These are phyloP conservation scores for Paspalum notatum DNA, from an alignment of 176 grass and related monocot species.

Conservation along the genomic window DNA sequence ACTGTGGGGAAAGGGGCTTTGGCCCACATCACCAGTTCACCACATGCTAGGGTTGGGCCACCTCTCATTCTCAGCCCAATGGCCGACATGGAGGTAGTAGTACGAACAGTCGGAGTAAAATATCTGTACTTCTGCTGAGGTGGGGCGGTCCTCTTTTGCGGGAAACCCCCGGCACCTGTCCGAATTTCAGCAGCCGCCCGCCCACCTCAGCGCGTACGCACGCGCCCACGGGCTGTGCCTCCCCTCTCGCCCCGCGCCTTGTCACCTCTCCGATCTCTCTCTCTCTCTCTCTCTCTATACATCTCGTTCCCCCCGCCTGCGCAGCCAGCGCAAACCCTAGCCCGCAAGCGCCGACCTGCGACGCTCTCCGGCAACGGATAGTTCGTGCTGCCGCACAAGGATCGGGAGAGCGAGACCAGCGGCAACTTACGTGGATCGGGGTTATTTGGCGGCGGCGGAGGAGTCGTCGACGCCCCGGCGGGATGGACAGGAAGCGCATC, in stretches of 20 bases:
- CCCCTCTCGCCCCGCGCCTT: slow-evolving; percentile 20
- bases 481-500: slow-evolving; percentile 81
- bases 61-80: neutral
- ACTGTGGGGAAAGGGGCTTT: neutral
- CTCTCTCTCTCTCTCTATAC: slow-evolving; percentile 12
- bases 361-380: slow-evolving; percentile 1
- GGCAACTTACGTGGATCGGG: slow-evolving; percentile 64
- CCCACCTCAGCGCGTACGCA: slow-evolving; percentile 15
- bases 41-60: neutral
- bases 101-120: slow-evolving; percentile 29
- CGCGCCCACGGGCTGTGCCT: slow-evolving; percentile 39
- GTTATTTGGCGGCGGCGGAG: slow-evolving; percentile 16
- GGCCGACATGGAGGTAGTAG: slow-evolving; percentile 7
- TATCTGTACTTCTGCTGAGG: slow-evolving; percentile 53
- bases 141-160: slow-evolving; percentile 33
- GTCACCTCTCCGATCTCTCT: slow-evolving; percentile 44
- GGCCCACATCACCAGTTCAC: neutral
- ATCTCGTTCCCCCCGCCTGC: slow-evolving; percentile 38
- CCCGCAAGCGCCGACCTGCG: slow-evolving; percentile 36
- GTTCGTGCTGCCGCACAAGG: neutral
- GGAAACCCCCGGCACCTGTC: slow-evolving; percentile 28
- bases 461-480: slow-evolving; percentile 35
- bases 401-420: slow-evolving; percentile 24
- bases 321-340: slow-evolving; percentile 58
- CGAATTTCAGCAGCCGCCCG: slow-evolving; percentile 34